A percentile compares a stretch with the other conserved stretches of the same genome.
phyloP scores from a whole-genome alignment of 805 yeast genomes.

The Candida sakaeoensis region DNA sequence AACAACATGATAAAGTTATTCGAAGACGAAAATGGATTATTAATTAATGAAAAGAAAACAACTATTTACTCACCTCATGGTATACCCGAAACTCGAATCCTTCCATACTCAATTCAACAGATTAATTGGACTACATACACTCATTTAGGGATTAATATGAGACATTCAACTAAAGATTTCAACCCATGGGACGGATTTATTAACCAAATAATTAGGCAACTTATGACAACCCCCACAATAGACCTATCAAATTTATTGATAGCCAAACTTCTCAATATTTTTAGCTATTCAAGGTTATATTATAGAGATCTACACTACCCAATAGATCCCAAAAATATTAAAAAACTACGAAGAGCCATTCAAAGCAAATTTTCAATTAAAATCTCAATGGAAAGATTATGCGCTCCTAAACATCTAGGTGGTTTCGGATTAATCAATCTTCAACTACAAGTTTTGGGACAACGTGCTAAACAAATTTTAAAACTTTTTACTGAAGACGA shows the following conservation, averaged over 20 bases:
- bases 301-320: not conserved
- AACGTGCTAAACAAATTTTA: not conserved
- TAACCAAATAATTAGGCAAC: too few relatives aligned
- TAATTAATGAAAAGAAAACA: not conserved
- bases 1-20: too few relatives aligned
- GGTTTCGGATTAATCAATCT: not conserved
- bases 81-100: too few relatives aligned
- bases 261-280: not conserved
- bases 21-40: not conserved
- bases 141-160: too few relatives aligned
- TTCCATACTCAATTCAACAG: too few relatives aligned
- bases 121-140: too few relatives aligned
- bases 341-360: not conserved
- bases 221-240: not conserved
- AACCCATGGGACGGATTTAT: too few relatives aligned
- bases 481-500: not conserved
- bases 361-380: not conserved
- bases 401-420: not conserved
- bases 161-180: too few relatives aligned
- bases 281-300: not conserved
- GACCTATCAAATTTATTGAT: not conserved
- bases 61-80: too few relatives aligned
- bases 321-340: not conserved
- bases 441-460: not conserved
- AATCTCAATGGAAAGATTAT: not conserved